These are phyloP conservation scores for Lolium perenne DNA, from an alignment of 176 grass and related monocot species.

Conservation along the genomic window DNA sequence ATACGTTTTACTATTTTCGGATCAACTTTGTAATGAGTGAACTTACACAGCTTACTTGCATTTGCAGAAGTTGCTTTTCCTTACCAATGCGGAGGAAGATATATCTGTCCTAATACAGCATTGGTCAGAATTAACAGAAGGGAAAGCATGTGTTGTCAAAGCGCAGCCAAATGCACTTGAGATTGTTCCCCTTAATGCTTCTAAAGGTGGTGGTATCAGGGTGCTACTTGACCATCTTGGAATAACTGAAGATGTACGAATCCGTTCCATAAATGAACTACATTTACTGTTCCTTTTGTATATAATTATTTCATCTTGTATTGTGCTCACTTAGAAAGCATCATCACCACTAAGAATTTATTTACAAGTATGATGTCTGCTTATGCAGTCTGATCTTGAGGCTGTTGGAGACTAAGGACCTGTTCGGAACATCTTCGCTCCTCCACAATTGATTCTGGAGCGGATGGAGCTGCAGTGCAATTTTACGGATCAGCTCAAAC, in stretches of 20 bases:
- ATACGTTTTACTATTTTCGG: not conserved
- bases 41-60: conserved; percentile 36
- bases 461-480: too few species aligned
- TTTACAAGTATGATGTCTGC: not conserved
- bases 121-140: conserved; percentile 58
- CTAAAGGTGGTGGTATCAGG: conserved; percentile 70
- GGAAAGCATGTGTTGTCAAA: conserved; percentile 61
- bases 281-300: conserved; percentile 38
- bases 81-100: conserved; percentile 47
- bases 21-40: conserved; percentile 7
- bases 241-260: conserved; percentile 68
- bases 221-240: conserved; percentile 84
- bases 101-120: conserved; percentile 52
- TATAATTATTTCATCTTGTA: not conserved
- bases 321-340: conserved; percentile 20
- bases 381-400: conserved; percentile 55
- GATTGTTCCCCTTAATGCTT: conserved; percentile 65
- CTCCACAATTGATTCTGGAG: too few species aligned
- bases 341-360: conserved; percentile 4
- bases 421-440: too few species aligned
- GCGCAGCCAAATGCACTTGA: conserved; percentile 59
- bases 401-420: conserved; percentile 21
- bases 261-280: conserved; percentile 32
- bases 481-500: too few species aligned
- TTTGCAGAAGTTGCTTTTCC: conserved; percentile 82